Base-by-base conservation (phyloP, 2,329 filamentous ascomycete genomes). In the Lojkania enalia region DNA sequence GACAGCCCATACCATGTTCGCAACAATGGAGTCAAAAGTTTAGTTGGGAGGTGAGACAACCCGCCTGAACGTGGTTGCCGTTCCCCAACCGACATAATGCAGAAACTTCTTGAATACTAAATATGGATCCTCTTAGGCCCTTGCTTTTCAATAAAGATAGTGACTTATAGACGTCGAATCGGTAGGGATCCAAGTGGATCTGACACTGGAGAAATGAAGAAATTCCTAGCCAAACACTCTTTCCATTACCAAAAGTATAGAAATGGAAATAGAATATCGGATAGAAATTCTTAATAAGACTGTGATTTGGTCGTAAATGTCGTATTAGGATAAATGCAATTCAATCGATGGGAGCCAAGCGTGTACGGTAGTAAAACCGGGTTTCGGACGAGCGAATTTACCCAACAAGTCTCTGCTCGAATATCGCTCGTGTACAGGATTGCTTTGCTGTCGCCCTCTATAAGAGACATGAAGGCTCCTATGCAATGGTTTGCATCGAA, bases 231-330 rank as follows among this genome's bases (percentile, higher is more conserved):
- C 90, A 96, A 0, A 96, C 90, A 40, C 95, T 87, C 64, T 97
- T n/a, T n/a, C n/a, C 91, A 52, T 96, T 96, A 0, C 88, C 88
- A 62, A 94, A 94, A 0, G 92, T 96, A 90, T 91, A 96, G 1
- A 90, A 82, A 44, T 90, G 82, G 35, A 97, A 79, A 65, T 95
- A 87, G 59, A 96, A 96, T 1, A 86, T 67, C 85, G 11, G 80
- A 75, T 4, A 77, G 77, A 54, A 86, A 85, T 3, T 74, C 60
- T 18, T 69, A 68, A 49, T 78, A 78, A 3, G 72, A 66, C 47
- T 75, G 66, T 9, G 71, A 70, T 47, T 76, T 78, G 13, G 69
- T 73, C 14, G 80, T 80, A 61, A 91, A 90, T 0, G 89, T 95
- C 0, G 90, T 96, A 63, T 97, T 92, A 1, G 97, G 80, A 57